These are phyloP conservation scores for Calocybe gangraenosa DNA, from an alignment of 768 basidiomycete genomes.

Conservation along the genomic window DNA sequence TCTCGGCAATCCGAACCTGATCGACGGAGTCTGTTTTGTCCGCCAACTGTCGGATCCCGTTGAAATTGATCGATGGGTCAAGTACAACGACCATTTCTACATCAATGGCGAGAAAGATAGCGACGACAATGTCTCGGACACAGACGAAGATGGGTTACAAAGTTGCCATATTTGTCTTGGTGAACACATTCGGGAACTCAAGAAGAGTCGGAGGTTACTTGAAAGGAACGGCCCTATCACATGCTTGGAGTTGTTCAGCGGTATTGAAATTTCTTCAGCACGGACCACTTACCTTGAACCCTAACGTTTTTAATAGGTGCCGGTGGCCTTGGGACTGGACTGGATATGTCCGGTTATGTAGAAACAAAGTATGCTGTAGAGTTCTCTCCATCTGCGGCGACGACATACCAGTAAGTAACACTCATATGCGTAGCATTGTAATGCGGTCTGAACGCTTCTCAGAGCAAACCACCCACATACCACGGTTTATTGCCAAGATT, in stretches of 20 bases:
- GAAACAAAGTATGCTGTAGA: constrained; percentile 70
- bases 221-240: constrained; percentile 40
- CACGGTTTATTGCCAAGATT: constrained; percentile 61
- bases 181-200: constrained; percentile 26
- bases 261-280: constrained; percentile 25
- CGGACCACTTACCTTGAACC: too few species aligned
- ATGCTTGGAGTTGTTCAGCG: constrained; percentile 68
- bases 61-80: constrained; percentile 44
- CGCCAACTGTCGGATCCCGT: constrained; percentile 26
- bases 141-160: constrained; percentile 22
- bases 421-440: neutral
- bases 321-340: constrained; percentile 68
- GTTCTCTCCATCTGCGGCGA: constrained; percentile 56
- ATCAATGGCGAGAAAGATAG: constrained; percentile 33
- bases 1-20: constrained; percentile 27
- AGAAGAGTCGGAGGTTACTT: constrained; percentile 25
- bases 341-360: constrained; percentile 58
- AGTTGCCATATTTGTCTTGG: constrained; percentile 37
- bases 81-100: constrained; percentile 58
- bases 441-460: constrained; percentile 4
- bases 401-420: constrained; percentile 49
- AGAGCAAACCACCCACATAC: constrained; percentile 62
- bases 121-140: constrained; percentile 8
- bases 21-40: constrained; percentile 58
- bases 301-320: constrained; percentile 44